Evolutionary conservation across 169 alveolate genomes (phyloP), one percentile per base, ranked within the genome.

Genomic region (Eimeria necatrix): DNA sequence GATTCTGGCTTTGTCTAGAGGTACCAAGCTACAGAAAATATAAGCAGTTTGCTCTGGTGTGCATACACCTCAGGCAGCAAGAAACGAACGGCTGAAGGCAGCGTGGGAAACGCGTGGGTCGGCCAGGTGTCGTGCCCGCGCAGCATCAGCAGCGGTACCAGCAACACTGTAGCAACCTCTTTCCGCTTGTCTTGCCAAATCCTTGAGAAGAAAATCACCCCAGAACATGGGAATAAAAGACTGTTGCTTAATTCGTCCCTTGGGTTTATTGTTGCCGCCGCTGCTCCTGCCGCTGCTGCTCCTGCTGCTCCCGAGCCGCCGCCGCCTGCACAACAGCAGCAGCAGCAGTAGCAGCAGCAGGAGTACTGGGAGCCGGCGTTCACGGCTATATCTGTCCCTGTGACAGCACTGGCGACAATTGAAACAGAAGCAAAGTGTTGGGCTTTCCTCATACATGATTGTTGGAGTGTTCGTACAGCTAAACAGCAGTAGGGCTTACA

Each of bases 121-220:
- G 32, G 46, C 87, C 26, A 41, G 24, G 87, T 76, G 87, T 76
- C 87, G 87, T 60, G 59, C 52, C 59, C 12, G 24, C 83, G 83
- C 83, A 22, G 12, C 68, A 56, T 10, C 68, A 56, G 68, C 68
- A 56, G 68, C 68, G 20, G 52, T 48, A 71, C 51, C 83, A 22
- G 83, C 83, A 5, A 20, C 87, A 46, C 61, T 18, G 87, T 60
- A 76, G 61, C 87, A 76, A 26, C 87, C 6, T 20, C 18, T 32
- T 4, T 76, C 24, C 61, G 0, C 26, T 16, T 76, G 61, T 76
- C 87, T 76, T 76, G 87, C 12, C 59, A 32, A n/a, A 46, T 76
- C 61, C 87, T 41, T 49, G 24, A 76, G 87, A 49, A 76, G 59
- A 14, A 76, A 76, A 76, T 9, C 87, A 9, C 24, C 59, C 6